Evolutionary conservation across 1,139 yeast genomes (phyloP), one percentile per base, ranked within the genome.

Genomic region (Taphrina pruni): DNA sequence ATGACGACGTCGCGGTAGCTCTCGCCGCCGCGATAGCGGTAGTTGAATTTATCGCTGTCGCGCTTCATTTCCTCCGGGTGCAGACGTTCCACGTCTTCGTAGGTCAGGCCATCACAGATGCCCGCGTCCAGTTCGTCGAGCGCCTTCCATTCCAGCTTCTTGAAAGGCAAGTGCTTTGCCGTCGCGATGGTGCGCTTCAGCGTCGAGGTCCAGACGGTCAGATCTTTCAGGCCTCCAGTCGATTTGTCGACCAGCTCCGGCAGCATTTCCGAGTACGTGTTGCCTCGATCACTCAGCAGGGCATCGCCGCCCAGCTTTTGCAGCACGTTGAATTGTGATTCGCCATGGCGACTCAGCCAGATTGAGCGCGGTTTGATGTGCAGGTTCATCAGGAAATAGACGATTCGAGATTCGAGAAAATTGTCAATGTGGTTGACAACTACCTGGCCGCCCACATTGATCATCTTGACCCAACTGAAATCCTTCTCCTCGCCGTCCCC

Each of bases 251-350:
- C 95, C 73, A 94, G 78, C 54, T 86, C 88, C 0, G 97, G 97
- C 71, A 94, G 83, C 78, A 88, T 90, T 69, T 84, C 81, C 6
- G 98, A 96, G 77, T 94, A 94, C 75, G 88, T 81, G 81, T 89
- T 84, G 7, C 99, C 99, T 65, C 99, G 84, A 72, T 88, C 89
- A 56, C 95, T 88, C 70, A 94, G 82, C 75, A 88, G 85, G 2
- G 97, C 91, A 80, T 94, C 98, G 36, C 99, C 99, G 39, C 99
- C 99, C 72, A 94, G 89, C 79, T 92, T 92, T 45, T 97, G 97
- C 62, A 94, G 92, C 73, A 94, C 83, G 78, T 94, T 94, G 81
- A 88, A 94, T 77, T 87, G 88, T 1, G 96, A 89, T 80, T 94
- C 99, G 45, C 99, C 99, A 75, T 94, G 99, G 74, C 99, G 85